Evolutionary conservation across 306 rosid genomes (phyloP).

Genomic region (Vicia faba): DNA sequence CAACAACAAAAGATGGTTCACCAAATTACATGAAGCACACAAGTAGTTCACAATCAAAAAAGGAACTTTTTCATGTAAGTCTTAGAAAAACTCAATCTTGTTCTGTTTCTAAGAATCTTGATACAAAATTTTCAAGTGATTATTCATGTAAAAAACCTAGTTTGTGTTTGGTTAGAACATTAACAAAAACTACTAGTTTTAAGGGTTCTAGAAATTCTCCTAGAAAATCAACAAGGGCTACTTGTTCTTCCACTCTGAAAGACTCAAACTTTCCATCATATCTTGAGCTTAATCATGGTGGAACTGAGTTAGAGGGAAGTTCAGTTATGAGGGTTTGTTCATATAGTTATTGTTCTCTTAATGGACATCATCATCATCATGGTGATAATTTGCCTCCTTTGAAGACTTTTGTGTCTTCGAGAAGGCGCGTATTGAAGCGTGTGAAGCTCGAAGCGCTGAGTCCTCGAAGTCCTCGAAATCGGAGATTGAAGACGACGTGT

Average conservation of each 20-base stretch:
- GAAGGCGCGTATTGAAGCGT: slow-evolving; percentile 65
- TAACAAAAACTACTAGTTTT: slow-evolving; percentile 73
- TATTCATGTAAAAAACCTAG: slow-evolving; percentile 54
- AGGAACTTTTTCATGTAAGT: slow-evolving; percentile 67
- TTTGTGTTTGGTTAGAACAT: slow-evolving; percentile 63
- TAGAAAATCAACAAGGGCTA: slow-evolving; percentile 63
- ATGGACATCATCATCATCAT: slow-evolving; percentile 81
- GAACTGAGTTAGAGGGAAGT: slow-evolving; percentile 78
- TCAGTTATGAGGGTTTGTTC: slow-evolving; percentile 84
- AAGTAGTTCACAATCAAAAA: slow-evolving; percentile 81
- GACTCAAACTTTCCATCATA: slow-evolving; percentile 73
- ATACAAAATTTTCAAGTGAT: slow-evolving; percentile 38
- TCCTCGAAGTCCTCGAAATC: slow-evolving; percentile 46
- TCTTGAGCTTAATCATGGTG: slow-evolving; percentile 67
- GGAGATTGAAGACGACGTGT: slow-evolving; percentile 37
- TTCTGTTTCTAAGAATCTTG: slow-evolving; percentile 44
- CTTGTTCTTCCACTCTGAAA: slow-evolving; percentile 90
- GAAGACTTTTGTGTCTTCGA: slow-evolving; percentile 76
- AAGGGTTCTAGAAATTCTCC: slow-evolving; percentile 57
- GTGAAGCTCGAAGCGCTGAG: slow-evolving; percentile 45
- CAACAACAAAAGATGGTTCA: slow-evolving; percentile 44
- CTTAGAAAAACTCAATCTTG: slow-evolving; percentile 45
- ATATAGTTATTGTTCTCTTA: slow-evolving; percentile 85
- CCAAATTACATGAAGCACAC: slow-evolving; percentile 99
- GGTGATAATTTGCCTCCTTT: slow-evolving; percentile 68